A percentile compares a stretch with the other conserved stretches of the same genome.
Conservation (phyloP, 1,284 basidiomycete genomes). For the Microbotryum scabiosae region DNA sequence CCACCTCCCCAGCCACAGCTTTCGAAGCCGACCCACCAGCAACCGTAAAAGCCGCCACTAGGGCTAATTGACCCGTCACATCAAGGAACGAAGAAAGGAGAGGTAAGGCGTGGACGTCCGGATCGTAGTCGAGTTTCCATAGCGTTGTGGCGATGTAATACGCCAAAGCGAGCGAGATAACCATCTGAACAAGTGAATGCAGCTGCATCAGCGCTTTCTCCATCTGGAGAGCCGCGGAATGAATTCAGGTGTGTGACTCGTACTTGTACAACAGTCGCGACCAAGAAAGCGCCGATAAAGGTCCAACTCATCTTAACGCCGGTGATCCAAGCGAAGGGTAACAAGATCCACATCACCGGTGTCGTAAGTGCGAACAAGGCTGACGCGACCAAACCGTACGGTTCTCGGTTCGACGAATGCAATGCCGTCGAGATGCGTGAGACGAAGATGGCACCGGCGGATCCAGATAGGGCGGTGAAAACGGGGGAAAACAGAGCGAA, state of each 20-base stretch:
- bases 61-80: constrained; percentile 75
- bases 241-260: constrained; percentile 37
- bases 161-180: constrained; percentile 11
- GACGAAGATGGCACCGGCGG: constrained; percentile 82
- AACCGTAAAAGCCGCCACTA: constrained; percentile 46
- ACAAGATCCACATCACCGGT: constrained; percentile 66
- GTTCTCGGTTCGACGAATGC: constrained; percentile 48
- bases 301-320: constrained; percentile 58
- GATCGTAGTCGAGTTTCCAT: constrained; percentile 75
- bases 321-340: constrained; percentile 54
- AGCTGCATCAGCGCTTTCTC: background rate
- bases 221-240: background rate
- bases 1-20: too few relatives aligned
- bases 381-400: constrained; percentile 38
- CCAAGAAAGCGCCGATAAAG: constrained; percentile 54
- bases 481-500: constrained; percentile 83
- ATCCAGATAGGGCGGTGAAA: constrained; percentile 80
- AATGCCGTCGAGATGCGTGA: constrained; percentile 80
- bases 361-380: constrained; percentile 64
- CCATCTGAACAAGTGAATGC: background rate
- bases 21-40: constrained; percentile 33
- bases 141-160: constrained; percentile 58
- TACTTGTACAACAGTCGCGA: constrained; percentile 67
- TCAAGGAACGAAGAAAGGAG: constrained; percentile 85
- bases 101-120: constrained; percentile 87